phyloP scores from a whole-genome alignment of 192 early-diverging fungal species.

The Rhizophagus clarus region DNA sequence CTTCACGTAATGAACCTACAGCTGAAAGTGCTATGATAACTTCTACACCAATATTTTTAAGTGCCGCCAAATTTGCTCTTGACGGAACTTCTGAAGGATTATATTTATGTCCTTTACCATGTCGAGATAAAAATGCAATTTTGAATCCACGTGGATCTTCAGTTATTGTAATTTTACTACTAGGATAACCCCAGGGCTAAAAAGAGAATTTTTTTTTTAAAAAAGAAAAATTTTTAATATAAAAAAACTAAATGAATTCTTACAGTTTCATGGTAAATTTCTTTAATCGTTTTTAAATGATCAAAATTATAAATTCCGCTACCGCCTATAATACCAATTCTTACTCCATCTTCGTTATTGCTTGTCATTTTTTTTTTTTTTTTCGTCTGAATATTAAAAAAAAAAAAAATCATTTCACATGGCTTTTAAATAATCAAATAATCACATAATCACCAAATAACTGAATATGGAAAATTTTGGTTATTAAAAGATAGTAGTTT shows the following conservation, averaged over 20 bases:
- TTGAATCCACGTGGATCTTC: slow-evolving; percentile 70
- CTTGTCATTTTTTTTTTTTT: background rate
- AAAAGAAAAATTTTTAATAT: slow-evolving; percentile 20
- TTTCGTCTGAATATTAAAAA: too few species aligned
- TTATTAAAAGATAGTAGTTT: too few species aligned
- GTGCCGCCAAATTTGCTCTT: slow-evolving; percentile 96
- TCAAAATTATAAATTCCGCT: slow-evolving; percentile 91
- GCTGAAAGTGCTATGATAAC: slow-evolving; percentile 95
- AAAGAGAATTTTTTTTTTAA: slow-evolving; percentile 1
- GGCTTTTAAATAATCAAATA: too few species aligned
- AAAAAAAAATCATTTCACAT: too few species aligned
- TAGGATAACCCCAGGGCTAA: slow-evolving; percentile 86
- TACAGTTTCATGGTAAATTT: slow-evolving; percentile 86
- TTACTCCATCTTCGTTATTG: slow-evolving; percentile 64
- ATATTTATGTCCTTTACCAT: slow-evolving; percentile 87
- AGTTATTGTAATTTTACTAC: slow-evolving; percentile 83
- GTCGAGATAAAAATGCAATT: slow-evolving; percentile 95
- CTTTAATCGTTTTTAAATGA: slow-evolving; percentile 74
- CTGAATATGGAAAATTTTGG: too few species aligned
- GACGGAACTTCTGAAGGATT: slow-evolving; percentile 90
- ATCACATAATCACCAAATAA: too few species aligned
- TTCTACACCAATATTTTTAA: slow-evolving; percentile 92
- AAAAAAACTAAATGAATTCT: slow-evolving; percentile 24
- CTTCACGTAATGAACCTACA: slow-evolving; percentile 93
- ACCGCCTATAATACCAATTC: slow-evolving; percentile 94